Base-by-base conservation (phyloP, 2,329 filamentous ascomycete species). In the Teratosphaeria epicoccoides region DNA sequence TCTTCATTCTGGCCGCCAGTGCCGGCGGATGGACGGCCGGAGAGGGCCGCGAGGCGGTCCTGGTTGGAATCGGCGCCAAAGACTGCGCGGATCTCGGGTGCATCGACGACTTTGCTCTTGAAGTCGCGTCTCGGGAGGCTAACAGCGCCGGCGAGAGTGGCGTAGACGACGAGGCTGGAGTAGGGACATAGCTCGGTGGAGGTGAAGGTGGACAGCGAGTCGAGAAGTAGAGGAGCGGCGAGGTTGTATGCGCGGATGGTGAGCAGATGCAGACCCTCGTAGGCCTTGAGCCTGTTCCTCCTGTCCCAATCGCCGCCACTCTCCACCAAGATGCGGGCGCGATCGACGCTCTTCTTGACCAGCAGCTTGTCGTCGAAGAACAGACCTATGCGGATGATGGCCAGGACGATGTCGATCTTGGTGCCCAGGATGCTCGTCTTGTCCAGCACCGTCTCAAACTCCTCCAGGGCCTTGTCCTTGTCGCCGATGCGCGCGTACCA, bases 101-200 rank as follows among this genome's bases (percentile, higher is more conserved):
- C 93, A 69, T 98, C 93, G 40, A 98, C 91, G 24, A 98, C 93
- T 76, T 97, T 97, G 59, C 87, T 87, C 78, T 98, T 98, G 80
- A 98, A 98, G 71, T 98, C 93, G 28, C 96, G 88, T 47, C 93
- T 86, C 76, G 96, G 95, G 52, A 98, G 80, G 45, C 91, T 93
- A 23, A 97, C 85, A 6, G 90, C 94, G 53, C 93, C 93, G 29
- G 93, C 89, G 28, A 98, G 83, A 22, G 97, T 91, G 1, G 93
- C 89, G 74, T 97, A 98, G 52, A 96, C 84, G 49, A 98, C 93
- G 23, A 98, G 81, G 55, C 82, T 86, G 53, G 89, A 95, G 76
- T 98, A 98, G 59, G 85, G 91, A 82, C 93, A 98, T 47, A 98
- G 82, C 72, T 98, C 93, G 74, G 96, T 96, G 70, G 89, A 96